Evolutionary conservation across 495 filamentous ascomycete genomes (phyloP).

Genomic region (Hypoxylon fuscum): DNA sequence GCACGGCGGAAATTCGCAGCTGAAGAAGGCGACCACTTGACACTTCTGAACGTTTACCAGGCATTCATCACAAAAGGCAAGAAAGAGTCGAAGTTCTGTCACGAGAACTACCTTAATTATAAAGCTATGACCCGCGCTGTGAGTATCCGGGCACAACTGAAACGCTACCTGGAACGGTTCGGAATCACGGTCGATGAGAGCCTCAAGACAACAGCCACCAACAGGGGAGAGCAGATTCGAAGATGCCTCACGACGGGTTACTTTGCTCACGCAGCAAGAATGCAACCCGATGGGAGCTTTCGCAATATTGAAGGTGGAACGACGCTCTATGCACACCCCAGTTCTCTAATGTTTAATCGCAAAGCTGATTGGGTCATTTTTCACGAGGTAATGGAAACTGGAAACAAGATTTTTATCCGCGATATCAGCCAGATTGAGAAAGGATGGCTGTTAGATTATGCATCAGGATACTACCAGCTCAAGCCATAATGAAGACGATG

Average conservation of each 20-base stretch:
- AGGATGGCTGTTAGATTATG: slow-evolving; percentile 89
- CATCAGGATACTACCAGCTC: slow-evolving; percentile 81
- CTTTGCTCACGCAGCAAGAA: slow-evolving; percentile 94
- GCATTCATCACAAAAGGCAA: slow-evolving; percentile 86
- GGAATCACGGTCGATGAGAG: slow-evolving; percentile 75
- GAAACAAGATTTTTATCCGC: slow-evolving; percentile 87
- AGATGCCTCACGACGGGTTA: slow-evolving; percentile 91
- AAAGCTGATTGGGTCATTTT: slow-evolving; percentile 99
- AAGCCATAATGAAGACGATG: slow-evolving; percentile 24
- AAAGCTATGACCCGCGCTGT: slow-evolving; percentile 83
- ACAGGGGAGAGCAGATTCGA: slow-evolving; percentile 76
- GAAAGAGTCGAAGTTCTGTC: slow-evolving; percentile 87
- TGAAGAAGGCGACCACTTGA: slow-evolving; percentile 95
- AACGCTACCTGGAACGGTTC: slow-evolving; percentile 86
- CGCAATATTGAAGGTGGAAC: slow-evolving; percentile 77
- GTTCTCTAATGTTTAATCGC: slow-evolving; percentile 94
- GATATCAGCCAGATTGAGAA: slow-evolving; percentile 94
- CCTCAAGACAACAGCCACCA: slow-evolving; percentile 35
- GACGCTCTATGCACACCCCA: slow-evolving; percentile 88
- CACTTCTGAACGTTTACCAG: slow-evolving; percentile 92
- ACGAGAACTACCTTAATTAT: slow-evolving; percentile 86
- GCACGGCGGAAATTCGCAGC: slow-evolving; percentile 84
- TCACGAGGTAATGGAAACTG: slow-evolving; percentile 92
- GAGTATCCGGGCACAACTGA: slow-evolving; percentile 85
- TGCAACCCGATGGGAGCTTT: slow-evolving; percentile 95